Conservation (phyloP, 164 flowering plant genomes). For the Paratinospora sagittata region DNA sequence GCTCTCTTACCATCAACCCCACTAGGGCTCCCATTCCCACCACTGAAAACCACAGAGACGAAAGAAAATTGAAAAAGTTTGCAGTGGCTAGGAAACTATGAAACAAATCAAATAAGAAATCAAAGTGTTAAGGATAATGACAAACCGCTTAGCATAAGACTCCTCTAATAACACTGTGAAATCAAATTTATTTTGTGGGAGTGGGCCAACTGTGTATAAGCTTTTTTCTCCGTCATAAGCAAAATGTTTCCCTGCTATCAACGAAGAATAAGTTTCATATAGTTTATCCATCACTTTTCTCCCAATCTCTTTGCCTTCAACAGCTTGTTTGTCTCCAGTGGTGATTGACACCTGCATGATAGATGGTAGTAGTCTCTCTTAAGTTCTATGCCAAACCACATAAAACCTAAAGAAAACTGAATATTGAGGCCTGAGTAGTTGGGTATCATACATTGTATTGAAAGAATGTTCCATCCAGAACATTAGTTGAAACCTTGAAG, state of each 20-base stretch:
- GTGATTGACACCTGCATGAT: constrained; percentile 50
- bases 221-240: constrained; percentile 72
- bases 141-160: constrained; percentile 37
- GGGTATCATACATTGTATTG: constrained; percentile 54
- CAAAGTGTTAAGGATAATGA: background rate
- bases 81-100: background rate
- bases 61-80: background rate
- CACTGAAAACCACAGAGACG: constrained; percentile 14
- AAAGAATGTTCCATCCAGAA: constrained; percentile 45
- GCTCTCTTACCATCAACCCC: constrained; percentile 38
- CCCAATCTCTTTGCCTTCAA: constrained; percentile 52
- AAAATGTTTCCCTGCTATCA: constrained; percentile 47
- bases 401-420: background rate
- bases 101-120: background rate
- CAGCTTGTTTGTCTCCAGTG: constrained; percentile 34
- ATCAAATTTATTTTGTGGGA: constrained; percentile 50
- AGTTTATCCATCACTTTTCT: constrained; percentile 55
- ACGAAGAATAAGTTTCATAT: constrained; percentile 49
- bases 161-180: constrained; percentile 63
- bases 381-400: background rate
- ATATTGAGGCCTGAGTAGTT: background rate
- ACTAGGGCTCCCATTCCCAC: constrained; percentile 32
- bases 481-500: constrained; percentile 49
- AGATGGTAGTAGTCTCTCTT: background rate
- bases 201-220: constrained; percentile 60